phyloP scores from a whole-genome alignment of 2,329 filamentous ascomycete genomes.

The Tolypocladium pustulatum region DNA sequence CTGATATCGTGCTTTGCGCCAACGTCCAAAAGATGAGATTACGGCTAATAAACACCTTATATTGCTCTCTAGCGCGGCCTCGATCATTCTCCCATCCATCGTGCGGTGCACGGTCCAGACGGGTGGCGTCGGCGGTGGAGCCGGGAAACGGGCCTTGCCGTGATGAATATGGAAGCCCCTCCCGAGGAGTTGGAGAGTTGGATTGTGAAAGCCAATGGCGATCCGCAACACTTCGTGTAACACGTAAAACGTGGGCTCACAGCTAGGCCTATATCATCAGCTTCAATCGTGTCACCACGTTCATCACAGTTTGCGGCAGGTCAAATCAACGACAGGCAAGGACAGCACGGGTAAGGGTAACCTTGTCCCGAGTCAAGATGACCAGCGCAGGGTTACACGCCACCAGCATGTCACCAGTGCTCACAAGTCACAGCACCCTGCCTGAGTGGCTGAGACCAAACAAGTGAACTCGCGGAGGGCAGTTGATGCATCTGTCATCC shows the following conservation, averaged over 20 bases:
- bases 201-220: background rate
- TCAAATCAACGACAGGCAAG: background rate
- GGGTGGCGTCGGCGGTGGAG: background rate
- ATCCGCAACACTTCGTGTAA: background rate
- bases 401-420: no score
- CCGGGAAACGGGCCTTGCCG: background rate
- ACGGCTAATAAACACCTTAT: background rate
- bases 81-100: background rate
- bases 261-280: background rate
- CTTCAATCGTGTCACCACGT: background rate
- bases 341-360: no score
- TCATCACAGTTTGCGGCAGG: background rate
- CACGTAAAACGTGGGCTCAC: background rate
- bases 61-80: background rate
- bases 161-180: background rate
- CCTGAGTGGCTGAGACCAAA: background rate
- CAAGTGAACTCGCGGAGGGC: background rate
- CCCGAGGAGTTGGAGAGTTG: background rate
- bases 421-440: background rate
- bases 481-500: background rate
- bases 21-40: background rate
- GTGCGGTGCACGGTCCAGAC: background rate
- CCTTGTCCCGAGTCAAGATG: background rate
- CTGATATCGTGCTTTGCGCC: background rate
- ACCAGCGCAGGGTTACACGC: background rate